Percentiles rank a stretch among this genome's conserved stretches.
Evolutionary conservation across 345 rosid species (phyloP).

Genomic region (Triadica sebifera): DNA sequence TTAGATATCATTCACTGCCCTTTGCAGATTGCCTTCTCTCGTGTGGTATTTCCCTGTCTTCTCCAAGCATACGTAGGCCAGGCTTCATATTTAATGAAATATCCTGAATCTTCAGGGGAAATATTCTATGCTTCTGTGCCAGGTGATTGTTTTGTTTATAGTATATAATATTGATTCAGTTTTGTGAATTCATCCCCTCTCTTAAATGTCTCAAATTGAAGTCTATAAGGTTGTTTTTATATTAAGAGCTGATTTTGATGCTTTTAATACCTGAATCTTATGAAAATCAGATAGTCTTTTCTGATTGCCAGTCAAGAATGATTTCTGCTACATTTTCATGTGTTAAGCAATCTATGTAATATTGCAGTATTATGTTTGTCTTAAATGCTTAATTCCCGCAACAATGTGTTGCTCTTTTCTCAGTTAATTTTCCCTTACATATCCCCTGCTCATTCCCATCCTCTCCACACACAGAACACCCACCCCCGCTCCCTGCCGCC

Average conservation of each 20-base stretch:
- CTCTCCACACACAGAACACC: too few relatives aligned
- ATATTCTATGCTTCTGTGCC: conserved; percentile 93
- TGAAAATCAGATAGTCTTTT: conserved; percentile 61
- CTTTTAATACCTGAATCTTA: conserved; percentile 16
- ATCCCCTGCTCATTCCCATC: too few relatives aligned
- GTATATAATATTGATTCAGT: not conserved
- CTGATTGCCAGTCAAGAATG: conserved; percentile 99
- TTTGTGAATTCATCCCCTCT: not conserved
- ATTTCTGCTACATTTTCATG: conserved; percentile 98
- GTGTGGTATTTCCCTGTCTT: conserved; percentile 90
- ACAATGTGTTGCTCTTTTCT: too few relatives aligned
- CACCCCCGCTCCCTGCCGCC: too few relatives aligned
- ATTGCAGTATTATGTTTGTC: too few relatives aligned
- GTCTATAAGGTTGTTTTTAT: not conserved
- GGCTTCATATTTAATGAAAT: conserved; percentile 77
- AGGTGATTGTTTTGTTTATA: conserved; percentile 39
- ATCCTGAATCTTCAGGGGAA: conserved; percentile 56
- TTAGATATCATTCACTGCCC: conserved; percentile 14
- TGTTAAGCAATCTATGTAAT: conserved; percentile 69
- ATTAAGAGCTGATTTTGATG: conserved; percentile 8
- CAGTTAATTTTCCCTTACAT: too few relatives aligned
- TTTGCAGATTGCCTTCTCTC: conserved; percentile 74
- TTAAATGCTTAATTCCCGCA: too few relatives aligned
- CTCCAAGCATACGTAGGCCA: conserved; percentile 94
- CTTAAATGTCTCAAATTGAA: not conserved